These are phyloP conservation scores for Pyricularia pennisetigena DNA, from an alignment of 2,329 filamentous ascomycete genomes.

Conservation along the genomic window DNA sequence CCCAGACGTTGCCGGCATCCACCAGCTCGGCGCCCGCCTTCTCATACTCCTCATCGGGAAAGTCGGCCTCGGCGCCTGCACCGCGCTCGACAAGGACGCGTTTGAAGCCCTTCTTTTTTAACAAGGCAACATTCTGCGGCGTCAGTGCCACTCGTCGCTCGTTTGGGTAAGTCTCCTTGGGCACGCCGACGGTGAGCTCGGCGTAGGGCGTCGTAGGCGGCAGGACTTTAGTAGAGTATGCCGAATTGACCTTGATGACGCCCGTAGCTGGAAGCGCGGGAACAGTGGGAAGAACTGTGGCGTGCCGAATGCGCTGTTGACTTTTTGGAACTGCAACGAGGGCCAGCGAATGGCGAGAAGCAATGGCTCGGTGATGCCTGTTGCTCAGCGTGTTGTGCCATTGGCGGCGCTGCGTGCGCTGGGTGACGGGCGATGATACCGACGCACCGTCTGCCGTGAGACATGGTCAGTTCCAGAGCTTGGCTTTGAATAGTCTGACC, in stretches of 20 bases:
- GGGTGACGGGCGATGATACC: not conserved
- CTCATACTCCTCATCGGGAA: conserved; percentile 67
- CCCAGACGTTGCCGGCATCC: conserved; percentile 58
- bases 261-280: conserved; percentile 12
- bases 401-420: conserved; percentile 11
- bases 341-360: conserved; percentile 11
- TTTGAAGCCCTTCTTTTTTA: conserved; percentile 78
- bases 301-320: conserved; percentile 28
- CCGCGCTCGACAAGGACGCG: conserved; percentile 71
- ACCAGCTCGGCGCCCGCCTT: conserved; percentile 70
- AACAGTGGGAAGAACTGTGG: conserved; percentile 21
- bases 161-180: conserved; percentile 65
- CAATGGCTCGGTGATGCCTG: conserved; percentile 14
- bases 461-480: not conserved
- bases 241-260: conserved; percentile 8
- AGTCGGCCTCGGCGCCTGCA: conserved; percentile 69
- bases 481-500: not conserved
- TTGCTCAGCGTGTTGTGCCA: conserved; percentile 27
- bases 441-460: not conserved
- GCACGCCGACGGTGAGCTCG: conserved; percentile 67
- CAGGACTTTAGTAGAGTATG: conserved; percentile 29
- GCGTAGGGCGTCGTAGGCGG: conserved; percentile 53
- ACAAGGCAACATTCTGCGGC: conserved; percentile 69
- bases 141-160: conserved; percentile 81
- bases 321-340: conserved; percentile 13